Evolutionary conservation across 441 rosid genomes (phyloP), one percentile per base, ranked within the genome.

Genomic region (Gossypium trilobum): DNA sequence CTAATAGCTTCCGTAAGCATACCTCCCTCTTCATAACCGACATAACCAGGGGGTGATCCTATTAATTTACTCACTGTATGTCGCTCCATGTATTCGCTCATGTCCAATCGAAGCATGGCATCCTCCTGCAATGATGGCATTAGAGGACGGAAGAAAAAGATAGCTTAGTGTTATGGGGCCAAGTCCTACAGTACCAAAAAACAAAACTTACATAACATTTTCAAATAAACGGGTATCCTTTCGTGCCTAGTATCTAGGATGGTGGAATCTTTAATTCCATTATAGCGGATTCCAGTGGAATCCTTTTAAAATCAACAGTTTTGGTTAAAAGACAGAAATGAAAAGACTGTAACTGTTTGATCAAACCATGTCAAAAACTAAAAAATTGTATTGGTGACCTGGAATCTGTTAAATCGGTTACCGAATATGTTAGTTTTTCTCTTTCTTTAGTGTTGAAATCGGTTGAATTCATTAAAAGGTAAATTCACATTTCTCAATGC

Each of bases 1-100:
- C 95, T 84, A 57, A 89, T 87, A 76, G 95, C 95, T 84, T 89
- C 95, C 2, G 95, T 87, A 2, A 89, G 92, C 81, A 82, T 72
- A 72, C 92, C 95, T 23, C 90, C 95, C 76, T 87, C 92, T 81
- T 84, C 95, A 72, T 81, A 86, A 46, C 92, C 92, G 56, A 89
- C 86, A 75, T 89, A 89, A 69, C 95, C 95, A 0, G 92, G 92
- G 59, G 95, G 95, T 42, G 92, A 83, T 44, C 95, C 95, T 58
- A 89, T 85, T 77, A 89, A 75, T 78, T 89, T 89, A 81, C 95
- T 89, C 64, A 89, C 90, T 9, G 92, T 83, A 74, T 89, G 92
- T 55, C 92, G 86, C 86, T 89, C 95, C 95, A 89, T 89, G 73
- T 85, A 89, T 78, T 89, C 95, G 62, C 95, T 89, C 95, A 89